Conservation (phyloP, 495 filamentous ascomycete genomes). For the Bacidia gigantensis region DNA sequence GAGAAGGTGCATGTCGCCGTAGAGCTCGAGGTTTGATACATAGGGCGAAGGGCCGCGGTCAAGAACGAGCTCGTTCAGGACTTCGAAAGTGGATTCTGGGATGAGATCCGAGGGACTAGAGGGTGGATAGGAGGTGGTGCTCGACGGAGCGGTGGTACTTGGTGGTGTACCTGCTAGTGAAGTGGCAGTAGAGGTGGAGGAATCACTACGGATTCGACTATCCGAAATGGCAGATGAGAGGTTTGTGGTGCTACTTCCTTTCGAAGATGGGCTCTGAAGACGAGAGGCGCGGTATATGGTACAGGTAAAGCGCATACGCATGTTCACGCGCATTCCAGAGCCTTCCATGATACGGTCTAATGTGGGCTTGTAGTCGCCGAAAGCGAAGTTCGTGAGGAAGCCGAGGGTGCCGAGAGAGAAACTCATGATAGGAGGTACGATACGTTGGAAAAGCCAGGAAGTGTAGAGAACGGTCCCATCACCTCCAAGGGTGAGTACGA, state of each 20-base stretch:
- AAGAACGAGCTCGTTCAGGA: conserved; percentile 94
- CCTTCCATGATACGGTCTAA: conserved; percentile 80
- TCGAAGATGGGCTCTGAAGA: not conserved
- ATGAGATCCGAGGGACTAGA: conserved; percentile 33
- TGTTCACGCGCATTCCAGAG: conserved; percentile 82
- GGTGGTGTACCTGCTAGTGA: not conserved
- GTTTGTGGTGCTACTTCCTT: conserved; percentile 5
- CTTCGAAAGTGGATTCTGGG: conserved; percentile 79
- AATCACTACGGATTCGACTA: conserved; percentile 17
- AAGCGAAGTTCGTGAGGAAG: conserved; percentile 89
- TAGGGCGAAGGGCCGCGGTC: conserved; percentile 95
- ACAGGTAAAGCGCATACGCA: conserved; percentile 96
- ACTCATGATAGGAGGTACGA: conserved; percentile 79
- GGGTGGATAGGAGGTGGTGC: conserved; percentile 13
- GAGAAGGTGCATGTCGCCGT: conserved; percentile 81
- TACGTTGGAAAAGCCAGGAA: conserved; percentile 84
- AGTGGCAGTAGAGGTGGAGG: not conserved
- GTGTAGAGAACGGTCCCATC: conserved; percentile 89
- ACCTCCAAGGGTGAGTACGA: conserved; percentile 82
- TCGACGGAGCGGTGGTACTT: conserved; percentile 1
- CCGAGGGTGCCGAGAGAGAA: conserved; percentile 83
- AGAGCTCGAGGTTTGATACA: conserved; percentile 88
- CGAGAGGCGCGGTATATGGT: conserved; percentile 57
- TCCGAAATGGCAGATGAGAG: not conserved
- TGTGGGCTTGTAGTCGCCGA: conserved; percentile 63